Evolutionary conservation across 345 rosid species (phyloP), one percentile per base, ranked within the genome.

Genomic region (Populus deltoides): DNA sequence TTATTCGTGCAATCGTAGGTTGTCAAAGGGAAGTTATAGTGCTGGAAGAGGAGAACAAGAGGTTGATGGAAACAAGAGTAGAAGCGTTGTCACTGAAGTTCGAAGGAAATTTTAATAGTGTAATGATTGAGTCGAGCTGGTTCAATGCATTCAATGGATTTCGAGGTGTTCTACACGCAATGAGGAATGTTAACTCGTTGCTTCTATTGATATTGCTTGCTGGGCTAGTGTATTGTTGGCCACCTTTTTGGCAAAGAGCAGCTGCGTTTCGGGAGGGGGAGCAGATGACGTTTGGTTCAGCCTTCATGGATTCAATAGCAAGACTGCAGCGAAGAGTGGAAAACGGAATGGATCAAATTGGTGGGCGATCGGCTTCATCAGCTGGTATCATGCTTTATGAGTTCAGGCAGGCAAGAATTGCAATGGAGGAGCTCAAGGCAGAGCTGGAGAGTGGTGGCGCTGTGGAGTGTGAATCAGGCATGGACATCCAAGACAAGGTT

Each of bases 151-250:
- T 88, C 81, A 88, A 88, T 72, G 97, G 98, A 4, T 94, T 94
- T 31, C 84, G 96, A 43, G 97, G 98, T 4, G 98, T 89, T 5
- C 89, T 94, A 7, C 86, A 88, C 77, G 96, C 97, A 51, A 91
- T 87, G 87, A 86, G 92, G 85, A 90, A 86, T 70, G 94, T 86
- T 35, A 89, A 88, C 70, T 87, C 96, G 12, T 80, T 92, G 73
- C 90, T 94, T 8, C 82, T 91, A 18, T 87, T 77, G 87, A 82
- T 94, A 11, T 43, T 92, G 49, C 82, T 92, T 70, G 80, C 82
- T 27, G 96, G 97, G 20, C 81, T 94, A 3, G 91, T 94, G 2
- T 92, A 86, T 81, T 86, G 84, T 24, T 82, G 86, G 70, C 91
- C 90, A 5, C 81, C 82, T 24, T 66, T 83, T 49, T 39, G 78